Base-by-base conservation (phyloP, 148 eudicot species). In the Talinum fruticosum region DNA sequence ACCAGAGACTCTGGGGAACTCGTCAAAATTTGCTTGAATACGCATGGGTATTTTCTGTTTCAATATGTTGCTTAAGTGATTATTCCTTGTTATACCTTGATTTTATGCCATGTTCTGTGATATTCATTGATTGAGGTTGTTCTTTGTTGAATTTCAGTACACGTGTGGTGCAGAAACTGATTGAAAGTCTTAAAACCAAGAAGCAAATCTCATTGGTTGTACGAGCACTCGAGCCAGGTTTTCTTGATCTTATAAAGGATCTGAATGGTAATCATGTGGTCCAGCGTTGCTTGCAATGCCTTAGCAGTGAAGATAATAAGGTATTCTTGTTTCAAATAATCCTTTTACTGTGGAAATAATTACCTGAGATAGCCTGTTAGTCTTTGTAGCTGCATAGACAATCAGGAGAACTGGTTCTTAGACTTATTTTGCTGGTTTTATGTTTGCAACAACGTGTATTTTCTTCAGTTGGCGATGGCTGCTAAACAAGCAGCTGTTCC, bases 261-360 rank as follows among this genome's bases (percentile, higher is more conserved):
- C 65, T 86, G 16, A 92, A 90, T 75, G 97, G 97, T 28, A 90
- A 90, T 83, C 97, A 92, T 82, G 97, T 92, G 71, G 85, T 90
- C 65, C 90, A 87, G 78, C 87, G 88, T 49, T 92, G 97, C 80
- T 85, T 92, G 81, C 86, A 87, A 62, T 84, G 81, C 79, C 87
- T 92, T 57, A 82, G 83, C 81, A 82, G 72, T 73, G 90, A 92
- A 41, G 89, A 90, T 61, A 90, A 83, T 76, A 85, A 88, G 97
- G 97, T 92, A 84, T 45, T 10, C 41, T 33, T 68, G 19, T 72
- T 34, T 45, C 26, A 8, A 8, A n/a, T 29, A 34, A 54, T 30
- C 45, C 69, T 19, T n/a, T 74, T 37, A 16, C 41, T 14, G 35
- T 36, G 54, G 64, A 49, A 16, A 24, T 47, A 24, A 69, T 26